These are phyloP conservation scores for Withania somnifera DNA, from an alignment of 305 asterid species.

Conservation along the genomic window DNA sequence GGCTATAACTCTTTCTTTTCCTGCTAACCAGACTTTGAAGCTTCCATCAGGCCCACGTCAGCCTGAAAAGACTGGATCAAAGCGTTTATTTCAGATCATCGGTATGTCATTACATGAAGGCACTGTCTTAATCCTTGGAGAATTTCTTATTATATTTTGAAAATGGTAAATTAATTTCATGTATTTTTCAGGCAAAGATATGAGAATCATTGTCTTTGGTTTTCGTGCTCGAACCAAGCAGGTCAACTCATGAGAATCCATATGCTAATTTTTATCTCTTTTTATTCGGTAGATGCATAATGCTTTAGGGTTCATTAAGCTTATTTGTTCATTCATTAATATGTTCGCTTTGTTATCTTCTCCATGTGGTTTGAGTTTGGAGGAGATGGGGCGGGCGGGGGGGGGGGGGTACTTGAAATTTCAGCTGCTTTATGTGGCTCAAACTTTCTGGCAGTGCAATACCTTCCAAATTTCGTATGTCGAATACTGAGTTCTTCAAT, in stretches of 20 bases:
- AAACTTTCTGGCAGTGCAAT: neutral
- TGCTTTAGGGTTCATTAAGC: neutral
- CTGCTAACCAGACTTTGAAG: constrained; percentile 41
- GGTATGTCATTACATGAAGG: constrained; percentile 44
- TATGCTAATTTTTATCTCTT: neutral
- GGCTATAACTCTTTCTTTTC: neutral
- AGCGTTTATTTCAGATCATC: constrained; percentile 75
- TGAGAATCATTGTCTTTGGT: constrained; percentile 87
- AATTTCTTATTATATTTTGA: constrained; percentile 3
- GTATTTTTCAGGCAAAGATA: constrained; percentile 69
- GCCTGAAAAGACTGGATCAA: constrained; percentile 61
- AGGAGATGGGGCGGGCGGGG: no score
- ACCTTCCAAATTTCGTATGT: neutral
- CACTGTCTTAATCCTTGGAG: constrained; percentile 6
- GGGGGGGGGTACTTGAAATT: neutral
- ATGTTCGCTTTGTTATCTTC: neutral
- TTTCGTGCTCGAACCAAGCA: constrained; percentile 91
- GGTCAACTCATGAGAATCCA: constrained; percentile 30
- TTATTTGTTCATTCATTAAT: neutral
- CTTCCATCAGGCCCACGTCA: constrained; percentile 57
- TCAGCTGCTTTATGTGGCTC: neutral
- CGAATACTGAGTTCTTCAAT: neutral
- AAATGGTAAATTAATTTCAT: neutral
- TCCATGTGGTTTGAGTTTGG: neutral
- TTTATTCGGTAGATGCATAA: constrained; percentile 10